Conservation (phyloP, 495 filamentous ascomycete species). For the Xylaria scruposa region DNA sequence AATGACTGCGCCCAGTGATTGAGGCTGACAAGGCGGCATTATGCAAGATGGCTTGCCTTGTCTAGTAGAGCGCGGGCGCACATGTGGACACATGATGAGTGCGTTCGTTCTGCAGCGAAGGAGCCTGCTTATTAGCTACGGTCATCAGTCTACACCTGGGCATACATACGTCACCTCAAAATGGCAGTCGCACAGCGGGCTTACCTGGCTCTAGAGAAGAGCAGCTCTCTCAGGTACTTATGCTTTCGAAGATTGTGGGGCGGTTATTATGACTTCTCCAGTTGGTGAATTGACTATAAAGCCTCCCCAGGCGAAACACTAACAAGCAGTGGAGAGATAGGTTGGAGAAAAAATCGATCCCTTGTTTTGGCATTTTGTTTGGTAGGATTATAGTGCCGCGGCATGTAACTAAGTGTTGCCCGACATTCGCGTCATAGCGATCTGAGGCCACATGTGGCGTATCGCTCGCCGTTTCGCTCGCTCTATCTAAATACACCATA, state of each 20-base stretch:
- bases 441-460: not conserved
- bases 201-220: conserved; percentile 8
- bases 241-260: not conserved
- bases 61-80: conserved; percentile 23
- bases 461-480: not conserved
- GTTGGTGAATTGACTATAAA: not conserved
- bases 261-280: not conserved
- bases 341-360: not conserved
- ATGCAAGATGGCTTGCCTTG: conserved; percentile 17
- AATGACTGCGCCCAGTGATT: conserved; percentile 18
- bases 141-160: not conserved
- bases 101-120: not conserved
- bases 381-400: not conserved
- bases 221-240: not conserved
- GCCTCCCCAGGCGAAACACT: not conserved
- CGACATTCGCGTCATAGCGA: not conserved
- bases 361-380: not conserved
- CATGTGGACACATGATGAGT: conserved; percentile 7
- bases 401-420: not conserved
- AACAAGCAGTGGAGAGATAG: not conserved
- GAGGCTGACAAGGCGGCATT: conserved; percentile 26
- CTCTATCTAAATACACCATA: not conserved
- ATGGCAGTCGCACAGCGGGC: conserved; percentile 2
- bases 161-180: conserved; percentile 13
- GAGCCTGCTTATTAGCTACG: conserved; percentile 7